Evolutionary conservation across 2,329 filamentous ascomycete genomes (phyloP), one percentile per base, ranked within the genome.

Genomic region (Coniosporium tulheliwenetii): DNA sequence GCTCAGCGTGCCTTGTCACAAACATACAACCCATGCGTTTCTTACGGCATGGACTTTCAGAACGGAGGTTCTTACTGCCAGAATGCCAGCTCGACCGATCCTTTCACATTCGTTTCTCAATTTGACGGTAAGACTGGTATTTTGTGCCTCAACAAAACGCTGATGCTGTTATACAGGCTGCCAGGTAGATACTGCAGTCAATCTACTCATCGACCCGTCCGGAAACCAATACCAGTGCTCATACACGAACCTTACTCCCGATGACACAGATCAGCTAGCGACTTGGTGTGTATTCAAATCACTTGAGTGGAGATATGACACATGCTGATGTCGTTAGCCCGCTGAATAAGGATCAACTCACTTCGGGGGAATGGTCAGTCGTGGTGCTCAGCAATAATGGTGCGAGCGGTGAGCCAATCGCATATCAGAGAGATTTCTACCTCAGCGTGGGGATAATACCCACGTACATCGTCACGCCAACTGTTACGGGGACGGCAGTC

Each of bases 1-100:
- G 19, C 19, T 26, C 19, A 26, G 19, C 19, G 19, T 26, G 19
- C 19, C 19, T 26, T 26, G 19, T 26, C 19, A 7, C 19, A 26
- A 26, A 26, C 19, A 26, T 3, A 26, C 19, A 26, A 26, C 7
- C 19, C 19, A 26, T 26, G 19, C 19, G 19, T 26, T 26, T 26
- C 19, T 26, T 26, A 26, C 19, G 19, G 19, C 19, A 26, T 26
- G 13, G 65, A 69, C 46, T 69, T 64, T 41, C 49, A 63, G 37
- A 57, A 62, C 45, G 62, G 60, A 31, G 57, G 57, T 2, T 46
- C 50, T 13, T 69, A 66, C 50, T 69, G 66, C 49, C 65, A 67
- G 48, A 65, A 67, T 47, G 55, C 56, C 8, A 48, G 53, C 12
- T 65, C 61, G 0, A 51, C 49, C 3, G 61, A 63, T 2, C 48